Evolutionary conservation across 164 flowering plant species (phyloP).

Genomic region (Brasenia schreberi): DNA sequence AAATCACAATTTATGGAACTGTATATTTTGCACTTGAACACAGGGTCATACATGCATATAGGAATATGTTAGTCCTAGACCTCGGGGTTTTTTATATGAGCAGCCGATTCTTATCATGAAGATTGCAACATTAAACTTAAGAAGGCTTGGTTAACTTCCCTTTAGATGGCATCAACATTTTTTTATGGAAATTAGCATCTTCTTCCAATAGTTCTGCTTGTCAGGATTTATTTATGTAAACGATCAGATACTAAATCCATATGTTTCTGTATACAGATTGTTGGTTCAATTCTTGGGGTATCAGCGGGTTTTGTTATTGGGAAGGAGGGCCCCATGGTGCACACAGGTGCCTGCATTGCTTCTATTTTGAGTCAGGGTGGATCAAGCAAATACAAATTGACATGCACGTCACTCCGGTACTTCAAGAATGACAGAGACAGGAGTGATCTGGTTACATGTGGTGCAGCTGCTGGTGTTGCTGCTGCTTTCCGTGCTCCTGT

Average conservation of each 20-base stretch:
- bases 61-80: too few species aligned
- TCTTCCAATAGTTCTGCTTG: too few species aligned
- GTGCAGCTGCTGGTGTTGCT: slow-evolving; percentile 96
- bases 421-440: slow-evolving; percentile 91
- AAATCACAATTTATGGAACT: neutral
- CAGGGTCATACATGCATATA: too few species aligned
- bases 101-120: too few species aligned
- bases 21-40: too few species aligned
- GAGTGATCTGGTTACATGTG: slow-evolving; percentile 86
- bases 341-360: slow-evolving; percentile 95
- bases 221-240: too few species aligned
- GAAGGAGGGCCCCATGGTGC: slow-evolving; percentile 98
- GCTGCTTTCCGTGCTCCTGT: slow-evolving; percentile 97
- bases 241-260: too few species aligned
- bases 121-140: too few species aligned
- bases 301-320: slow-evolving; percentile 87
- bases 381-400: slow-evolving; percentile 64
- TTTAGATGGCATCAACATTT: too few species aligned
- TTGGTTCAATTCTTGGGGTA: slow-evolving; percentile 81
- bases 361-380: slow-evolving; percentile 87
- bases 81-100: too few species aligned
- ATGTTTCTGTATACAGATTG: slow-evolving; percentile 30
- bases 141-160: too few species aligned
- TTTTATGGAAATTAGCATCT: too few species aligned
- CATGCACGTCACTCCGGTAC: slow-evolving; percentile 83